Evolutionary conservation across 108 stramenopile species (phyloP).

Genomic region (Skeletonema grethae): DNA sequence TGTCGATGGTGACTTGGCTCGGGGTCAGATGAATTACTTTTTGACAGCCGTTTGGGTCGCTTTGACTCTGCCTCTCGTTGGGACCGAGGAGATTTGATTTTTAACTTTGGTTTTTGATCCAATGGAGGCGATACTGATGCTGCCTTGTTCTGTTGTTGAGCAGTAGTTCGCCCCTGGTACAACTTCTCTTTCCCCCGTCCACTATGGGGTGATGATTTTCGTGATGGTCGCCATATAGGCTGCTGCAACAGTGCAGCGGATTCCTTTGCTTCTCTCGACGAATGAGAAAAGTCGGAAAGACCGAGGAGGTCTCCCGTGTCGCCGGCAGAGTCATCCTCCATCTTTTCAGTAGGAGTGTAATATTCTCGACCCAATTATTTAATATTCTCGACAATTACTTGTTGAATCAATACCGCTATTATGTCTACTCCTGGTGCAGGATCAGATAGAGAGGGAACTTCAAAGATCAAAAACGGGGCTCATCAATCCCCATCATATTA

Average conservation of each 20-base stretch:
- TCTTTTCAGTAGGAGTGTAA: not conserved
- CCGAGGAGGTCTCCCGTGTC: constrained; percentile 1
- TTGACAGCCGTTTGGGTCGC: too few relatives aligned
- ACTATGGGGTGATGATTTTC: not conserved
- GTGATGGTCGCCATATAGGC: not conserved
- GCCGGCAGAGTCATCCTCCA: not conserved
- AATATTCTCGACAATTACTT: not conserved
- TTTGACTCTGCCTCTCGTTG: too few relatives aligned
- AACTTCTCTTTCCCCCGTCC: not conserved
- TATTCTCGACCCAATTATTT: not conserved
- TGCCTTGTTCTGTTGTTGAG: not conserved
- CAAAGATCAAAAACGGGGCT: too few relatives aligned
- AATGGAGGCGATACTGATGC: not conserved
- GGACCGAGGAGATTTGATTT: not conserved
- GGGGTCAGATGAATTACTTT: too few relatives aligned
- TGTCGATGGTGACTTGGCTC: too few relatives aligned
- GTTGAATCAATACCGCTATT: too few relatives aligned
- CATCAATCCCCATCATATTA: too few relatives aligned
- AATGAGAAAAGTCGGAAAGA: not conserved
- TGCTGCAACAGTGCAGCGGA: not conserved
- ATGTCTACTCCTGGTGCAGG: too few relatives aligned
- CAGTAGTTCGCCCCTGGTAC: not conserved
- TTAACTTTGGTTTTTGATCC: not conserved
- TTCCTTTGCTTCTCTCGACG: not conserved
- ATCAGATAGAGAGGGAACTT: too few relatives aligned